phyloP scores from a whole-genome alignment of 352 stramenopile species.

The Pythium plurisporium region DNA sequence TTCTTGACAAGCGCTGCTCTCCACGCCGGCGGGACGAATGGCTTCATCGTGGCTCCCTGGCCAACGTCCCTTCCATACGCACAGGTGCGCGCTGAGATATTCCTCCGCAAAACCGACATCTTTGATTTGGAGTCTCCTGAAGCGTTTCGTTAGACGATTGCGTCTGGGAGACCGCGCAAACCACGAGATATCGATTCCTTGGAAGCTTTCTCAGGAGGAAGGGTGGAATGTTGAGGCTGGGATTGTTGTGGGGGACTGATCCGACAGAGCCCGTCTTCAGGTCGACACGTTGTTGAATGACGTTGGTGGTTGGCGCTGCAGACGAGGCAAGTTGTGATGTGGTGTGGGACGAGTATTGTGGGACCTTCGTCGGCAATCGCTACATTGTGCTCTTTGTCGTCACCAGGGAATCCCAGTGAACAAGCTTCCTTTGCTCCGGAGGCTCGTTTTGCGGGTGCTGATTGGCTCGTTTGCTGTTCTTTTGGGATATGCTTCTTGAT shows the following conservation, averaged over 20 bases:
- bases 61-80: constrained; percentile 2
- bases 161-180: constrained; percentile 2
- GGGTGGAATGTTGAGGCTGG: background rate
- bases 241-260: background rate
- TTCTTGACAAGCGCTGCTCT: background rate
- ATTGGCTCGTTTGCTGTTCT: background rate
- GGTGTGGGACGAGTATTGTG: background rate
- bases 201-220: background rate
- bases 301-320: background rate
- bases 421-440: background rate
- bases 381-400: background rate
- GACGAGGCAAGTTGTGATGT: constrained; percentile 1
- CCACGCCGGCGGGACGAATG: background rate
- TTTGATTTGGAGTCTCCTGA: constrained; percentile 4
- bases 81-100: background rate
- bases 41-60: background rate
- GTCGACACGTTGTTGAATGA: background rate
- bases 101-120: constrained; percentile 1
- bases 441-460: background rate
- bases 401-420: background rate
- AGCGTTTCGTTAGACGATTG: constrained; percentile 12
- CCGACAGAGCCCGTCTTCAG: background rate
- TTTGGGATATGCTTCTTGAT: background rate
- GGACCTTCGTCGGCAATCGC: background rate
- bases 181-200: background rate